Evolutionary conservation across 2,329 filamentous ascomycete genomes (phyloP).

Genomic region (Elsinoe batatas): DNA sequence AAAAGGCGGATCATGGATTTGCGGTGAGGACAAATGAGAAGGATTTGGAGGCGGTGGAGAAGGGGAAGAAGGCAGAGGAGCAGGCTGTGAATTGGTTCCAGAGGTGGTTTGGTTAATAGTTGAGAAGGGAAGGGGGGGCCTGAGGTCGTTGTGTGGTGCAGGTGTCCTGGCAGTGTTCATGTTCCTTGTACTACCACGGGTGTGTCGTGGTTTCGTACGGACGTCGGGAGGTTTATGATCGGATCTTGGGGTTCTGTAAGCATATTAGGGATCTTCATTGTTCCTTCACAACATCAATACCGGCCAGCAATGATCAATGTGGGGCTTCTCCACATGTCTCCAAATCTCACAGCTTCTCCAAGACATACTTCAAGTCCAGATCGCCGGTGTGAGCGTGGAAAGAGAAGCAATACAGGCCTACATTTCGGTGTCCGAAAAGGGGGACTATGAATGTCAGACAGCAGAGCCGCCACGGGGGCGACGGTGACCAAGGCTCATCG

Average conservation of each 20-base stretch:
- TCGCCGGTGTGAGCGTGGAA: neutral
- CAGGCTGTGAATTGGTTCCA: constrained; percentile 31
- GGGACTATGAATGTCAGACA: neutral
- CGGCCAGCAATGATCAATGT: neutral
- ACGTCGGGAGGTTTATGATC: neutral
- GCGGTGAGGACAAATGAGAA: constrained; percentile 26
- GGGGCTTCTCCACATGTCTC: constrained; percentile 9
- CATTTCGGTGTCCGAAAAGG: neutral
- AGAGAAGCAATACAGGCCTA: neutral
- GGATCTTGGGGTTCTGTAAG: neutral
- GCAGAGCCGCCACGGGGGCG: neutral
- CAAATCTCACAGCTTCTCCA: constrained; percentile 7
- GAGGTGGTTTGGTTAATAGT: constrained; percentile 23
- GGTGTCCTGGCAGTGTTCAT: too few species aligned
- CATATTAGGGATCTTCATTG: neutral
- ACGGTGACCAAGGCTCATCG: constrained; percentile 3
- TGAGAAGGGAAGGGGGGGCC: neutral
- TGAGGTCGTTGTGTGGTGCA: neutral
- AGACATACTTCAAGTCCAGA: neutral
- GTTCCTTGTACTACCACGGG: neutral
- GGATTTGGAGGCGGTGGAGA: constrained; percentile 24
- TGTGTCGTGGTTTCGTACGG: neutral
- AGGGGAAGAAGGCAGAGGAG: constrained; percentile 29
- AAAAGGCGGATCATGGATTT: constrained; percentile 30
- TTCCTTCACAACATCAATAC: neutral